Evolutionary conservation across 257 asterid genomes (phyloP), one percentile per base, ranked within the genome.

Genomic region (Capsicum pubescens): DNA sequence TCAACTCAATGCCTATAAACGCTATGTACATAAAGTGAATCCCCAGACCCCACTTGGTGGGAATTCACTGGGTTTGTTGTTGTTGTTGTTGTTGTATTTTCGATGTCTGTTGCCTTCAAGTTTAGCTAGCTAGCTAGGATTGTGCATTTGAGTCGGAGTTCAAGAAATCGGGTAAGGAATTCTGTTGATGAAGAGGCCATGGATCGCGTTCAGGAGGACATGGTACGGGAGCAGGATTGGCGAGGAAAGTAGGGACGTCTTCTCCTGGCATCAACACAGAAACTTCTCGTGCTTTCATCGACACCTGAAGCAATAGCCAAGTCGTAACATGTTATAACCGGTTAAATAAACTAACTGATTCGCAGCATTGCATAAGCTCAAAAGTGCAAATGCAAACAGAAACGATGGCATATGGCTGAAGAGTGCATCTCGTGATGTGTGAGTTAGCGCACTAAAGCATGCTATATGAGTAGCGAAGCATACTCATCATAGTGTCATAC

Each of bases 201-300:
- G 89, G 88, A 46, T 85, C 67, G 61, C 94, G 97, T 71, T 90
- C 94, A 0, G 95, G 95, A 26, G 93, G 95, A 81, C 97, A 94
- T 10, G 98, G 95, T 48, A 90, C 90, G 0, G 99, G 99, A 82
- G 93, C 98, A n/a, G 94, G 98, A 86, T 92, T 89, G 14, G 98
- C 99, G 4, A 95, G 91, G 44, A 94, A 95, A 15, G 98, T 95
- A 19, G 99, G 98, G 56, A 92, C 81, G 0, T 80, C 90, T 79
- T 95, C 88, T 42, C 99, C 99, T 0, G 99, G 99, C 99, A 95
- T 95, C 85, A 95, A 68, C 83, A 95, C 99, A 2, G 98, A 91
- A 9, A 92, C 92, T 87, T 95, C 99, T 90, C 88, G 91, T 1
- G 98, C 97, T 39, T 86, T 90, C 5, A 80, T 83, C 0, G 93